phyloP scores from a whole-genome alignment of 768 basidiomycete species.

The Termitomyces sp. region DNA sequence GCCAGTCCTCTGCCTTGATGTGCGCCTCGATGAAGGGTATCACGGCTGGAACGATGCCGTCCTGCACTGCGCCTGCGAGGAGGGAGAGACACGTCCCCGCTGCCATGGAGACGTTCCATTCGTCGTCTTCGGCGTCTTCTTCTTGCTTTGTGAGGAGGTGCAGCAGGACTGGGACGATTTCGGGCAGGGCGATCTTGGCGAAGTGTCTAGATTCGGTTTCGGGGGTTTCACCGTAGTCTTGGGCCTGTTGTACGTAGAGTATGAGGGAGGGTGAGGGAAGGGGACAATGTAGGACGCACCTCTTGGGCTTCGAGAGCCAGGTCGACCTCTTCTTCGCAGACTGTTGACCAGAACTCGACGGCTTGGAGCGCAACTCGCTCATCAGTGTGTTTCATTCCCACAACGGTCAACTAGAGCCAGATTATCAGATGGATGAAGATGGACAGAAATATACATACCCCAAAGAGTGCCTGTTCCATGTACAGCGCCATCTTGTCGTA shows the following conservation, averaged over 20 bases:
- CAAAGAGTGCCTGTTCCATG: conserved; percentile 98
- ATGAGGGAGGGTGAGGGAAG: neutral
- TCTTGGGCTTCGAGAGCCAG: conserved; percentile 89
- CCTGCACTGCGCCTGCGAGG: conserved; percentile 87
- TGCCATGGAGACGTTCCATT: conserved; percentile 99
- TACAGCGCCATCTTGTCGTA: conserved; percentile 99
- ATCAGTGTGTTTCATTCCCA: conserved; percentile 94
- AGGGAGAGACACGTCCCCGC: conserved; percentile 89
- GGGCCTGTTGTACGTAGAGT: conserved; percentile 52
- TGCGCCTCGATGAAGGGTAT: conserved; percentile 98
- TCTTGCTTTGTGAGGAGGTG: conserved; percentile 88
- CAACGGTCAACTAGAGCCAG: conserved; percentile 75
- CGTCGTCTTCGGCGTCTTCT: conserved; percentile 96
- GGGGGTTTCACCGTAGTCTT: conserved; percentile 84
- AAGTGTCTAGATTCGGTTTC: conserved; percentile 88
- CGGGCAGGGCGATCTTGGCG: conserved; percentile 91
- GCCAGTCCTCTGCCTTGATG: conserved; percentile 93
- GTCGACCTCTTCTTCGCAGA: conserved; percentile 96
- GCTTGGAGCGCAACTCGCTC: conserved; percentile 94
- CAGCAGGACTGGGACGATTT: conserved; percentile 91
- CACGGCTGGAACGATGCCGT: conserved; percentile 86
- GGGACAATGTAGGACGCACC: conserved; percentile 50
- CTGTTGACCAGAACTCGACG: conserved; percentile 99
- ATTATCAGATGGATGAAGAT: conserved; percentile 18
- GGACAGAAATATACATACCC: conserved; percentile 53